Percentiles rank a stretch among this genome's conserved stretches.
Evolutionary conservation across 305 asterid genomes (phyloP).

Genomic region (Fraxinus greggii): DNA sequence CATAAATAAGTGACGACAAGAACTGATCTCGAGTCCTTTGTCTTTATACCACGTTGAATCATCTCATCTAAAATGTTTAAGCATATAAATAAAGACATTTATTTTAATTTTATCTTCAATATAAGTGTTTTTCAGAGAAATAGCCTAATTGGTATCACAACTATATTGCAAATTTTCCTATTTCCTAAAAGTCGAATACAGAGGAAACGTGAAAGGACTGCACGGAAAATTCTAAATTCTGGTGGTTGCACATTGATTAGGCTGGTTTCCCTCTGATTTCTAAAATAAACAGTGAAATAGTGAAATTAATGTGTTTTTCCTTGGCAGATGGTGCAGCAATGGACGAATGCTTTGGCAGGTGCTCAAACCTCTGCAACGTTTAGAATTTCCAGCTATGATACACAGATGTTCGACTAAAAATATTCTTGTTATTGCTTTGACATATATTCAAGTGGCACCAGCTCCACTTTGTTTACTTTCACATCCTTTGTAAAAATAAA

Average conservation of each 20-base stretch:
- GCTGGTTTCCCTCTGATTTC: not conserved
- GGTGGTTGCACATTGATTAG: not conserved
- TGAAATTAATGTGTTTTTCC: not conserved
- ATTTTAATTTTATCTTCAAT: not conserved
- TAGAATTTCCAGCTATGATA: slow-evolving; percentile 6
- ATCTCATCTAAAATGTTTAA: not conserved
- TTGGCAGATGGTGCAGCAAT: slow-evolving; percentile 31
- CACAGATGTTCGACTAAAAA: not conserved
- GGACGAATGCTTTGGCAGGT: slow-evolving; percentile 39
- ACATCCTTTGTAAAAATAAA: not conserved
- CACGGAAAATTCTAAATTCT: too few relatives aligned
- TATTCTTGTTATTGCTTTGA: not conserved
- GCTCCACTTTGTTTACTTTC: not conserved
- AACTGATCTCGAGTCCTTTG: not conserved
- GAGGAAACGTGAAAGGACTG: too few relatives aligned
- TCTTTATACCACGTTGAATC: not conserved
- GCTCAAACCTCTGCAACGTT: slow-evolving; percentile 34
- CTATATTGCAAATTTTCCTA: not conserved
- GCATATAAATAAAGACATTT: not conserved
- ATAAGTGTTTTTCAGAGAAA: not conserved
- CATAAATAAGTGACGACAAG: not conserved
- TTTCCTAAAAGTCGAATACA: not conserved
- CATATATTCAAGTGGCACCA: not conserved
- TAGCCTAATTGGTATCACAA: not conserved
- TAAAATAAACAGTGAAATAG: not conserved